A percentile compares a stretch with the other conserved stretches of the same genome.
Evolutionary conservation across 2,329 filamentous ascomycete genomes (phyloP).

Genomic region (Aspergillus hiratsukae): DNA sequence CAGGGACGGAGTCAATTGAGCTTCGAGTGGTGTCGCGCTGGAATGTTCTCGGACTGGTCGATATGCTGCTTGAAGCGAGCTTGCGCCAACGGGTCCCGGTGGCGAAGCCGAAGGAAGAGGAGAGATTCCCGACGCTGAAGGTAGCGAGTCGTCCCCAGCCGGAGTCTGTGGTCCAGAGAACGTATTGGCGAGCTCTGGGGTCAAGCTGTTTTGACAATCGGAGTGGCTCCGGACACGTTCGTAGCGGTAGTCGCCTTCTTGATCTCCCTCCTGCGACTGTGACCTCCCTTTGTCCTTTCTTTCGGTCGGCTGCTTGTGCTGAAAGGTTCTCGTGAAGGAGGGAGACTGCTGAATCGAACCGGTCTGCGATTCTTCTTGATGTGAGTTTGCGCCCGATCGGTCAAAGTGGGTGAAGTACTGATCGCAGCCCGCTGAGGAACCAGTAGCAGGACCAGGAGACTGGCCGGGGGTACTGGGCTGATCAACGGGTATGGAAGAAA

Average conservation of each 20-base stretch:
- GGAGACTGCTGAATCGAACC: not conserved
- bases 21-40: constrained; percentile 12
- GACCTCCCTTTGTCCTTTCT: not conserved
- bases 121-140: constrained; percentile 16
- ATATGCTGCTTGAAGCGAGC: constrained; percentile 17
- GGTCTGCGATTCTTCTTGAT: not conserved
- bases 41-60: constrained; percentile 13
- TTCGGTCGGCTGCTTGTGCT: not conserved
- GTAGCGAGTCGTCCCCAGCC: constrained; percentile 15
- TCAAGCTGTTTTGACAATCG: constrained; percentile 9
- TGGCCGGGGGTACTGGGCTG: constrained; percentile 13
- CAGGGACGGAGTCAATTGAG: constrained; percentile 23
- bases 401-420: not conserved
- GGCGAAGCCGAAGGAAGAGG: constrained; percentile 16
- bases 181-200: constrained; percentile 12
- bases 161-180: constrained; percentile 21
- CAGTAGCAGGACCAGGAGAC: constrained; percentile 8
- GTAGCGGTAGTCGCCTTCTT: constrained; percentile 1
- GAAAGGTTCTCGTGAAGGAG: not conserved
- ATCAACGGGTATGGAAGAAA: constrained; percentile 20
- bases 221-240: constrained; percentile 11
- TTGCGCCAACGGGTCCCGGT: constrained; percentile 15
- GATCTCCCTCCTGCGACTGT: not conserved
- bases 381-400: not conserved
- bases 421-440: constrained; percentile 7